Conservation (phyloP, 176 grass and related monocot genomes). For the Tuctoria greenei region DNA sequence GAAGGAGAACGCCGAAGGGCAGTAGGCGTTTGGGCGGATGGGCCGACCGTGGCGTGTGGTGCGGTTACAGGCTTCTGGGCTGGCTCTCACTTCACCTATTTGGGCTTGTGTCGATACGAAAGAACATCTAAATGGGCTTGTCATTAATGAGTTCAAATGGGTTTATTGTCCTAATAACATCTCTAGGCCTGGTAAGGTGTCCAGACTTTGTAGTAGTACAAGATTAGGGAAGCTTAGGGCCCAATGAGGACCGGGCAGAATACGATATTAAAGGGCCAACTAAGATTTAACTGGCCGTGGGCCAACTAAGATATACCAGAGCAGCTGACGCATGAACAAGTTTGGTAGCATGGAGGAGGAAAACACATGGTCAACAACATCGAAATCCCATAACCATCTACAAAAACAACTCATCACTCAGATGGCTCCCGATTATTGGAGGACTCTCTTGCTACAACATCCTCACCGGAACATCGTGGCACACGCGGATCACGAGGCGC, state of each 20-base stretch:
- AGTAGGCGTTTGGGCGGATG: no score
- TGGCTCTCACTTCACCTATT: neutral
- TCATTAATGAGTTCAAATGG: neutral
- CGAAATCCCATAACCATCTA: neutral
- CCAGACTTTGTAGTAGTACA: no score
- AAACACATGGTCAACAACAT: neutral
- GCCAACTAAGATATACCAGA: no score
- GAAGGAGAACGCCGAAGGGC: no score
- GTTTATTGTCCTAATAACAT: neutral
- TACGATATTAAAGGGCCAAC: no score
- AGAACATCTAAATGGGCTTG: neutral
- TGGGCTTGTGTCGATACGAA: neutral
- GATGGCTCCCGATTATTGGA: constrained; percentile 30
- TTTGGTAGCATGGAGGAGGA: no score
- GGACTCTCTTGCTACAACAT: neutral
- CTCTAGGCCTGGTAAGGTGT: no score
- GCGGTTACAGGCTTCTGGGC: neutral
- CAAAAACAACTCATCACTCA: neutral
- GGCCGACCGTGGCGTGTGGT: no score
- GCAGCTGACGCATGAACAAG: no score
- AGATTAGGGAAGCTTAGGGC: no score
- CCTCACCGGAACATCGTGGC: neutral
- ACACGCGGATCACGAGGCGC: neutral
- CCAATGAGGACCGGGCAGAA: no score
- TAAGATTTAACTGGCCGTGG: no score